These are phyloP conservation scores for Eutrema salsugineum DNA, from an alignment of 441 rosid genomes.

Conservation along the genomic window DNA sequence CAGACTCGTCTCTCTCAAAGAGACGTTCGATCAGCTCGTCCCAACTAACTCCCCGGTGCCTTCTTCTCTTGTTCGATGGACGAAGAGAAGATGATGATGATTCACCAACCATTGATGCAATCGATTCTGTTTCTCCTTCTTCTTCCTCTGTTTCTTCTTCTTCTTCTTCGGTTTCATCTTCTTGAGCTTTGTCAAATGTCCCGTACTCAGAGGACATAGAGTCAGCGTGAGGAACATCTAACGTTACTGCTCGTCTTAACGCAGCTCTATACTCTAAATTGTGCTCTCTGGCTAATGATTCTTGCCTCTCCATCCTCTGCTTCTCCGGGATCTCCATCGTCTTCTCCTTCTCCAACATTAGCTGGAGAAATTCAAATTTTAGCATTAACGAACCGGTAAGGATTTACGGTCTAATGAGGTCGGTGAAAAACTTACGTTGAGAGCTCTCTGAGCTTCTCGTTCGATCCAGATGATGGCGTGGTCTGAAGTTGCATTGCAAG, in stretches of 20 bases:
- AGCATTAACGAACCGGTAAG: neutral
- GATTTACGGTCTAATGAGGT: neutral
- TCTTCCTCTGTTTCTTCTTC: constrained; percentile 15
- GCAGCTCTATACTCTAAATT: constrained; percentile 79
- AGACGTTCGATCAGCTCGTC: constrained; percentile 70
- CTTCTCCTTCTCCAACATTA: constrained; percentile 72
- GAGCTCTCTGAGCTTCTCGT: constrained; percentile 77
- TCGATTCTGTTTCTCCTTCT: constrained; percentile 1
- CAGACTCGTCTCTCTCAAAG: constrained; percentile 68
- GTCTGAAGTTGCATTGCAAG: constrained; percentile 92
- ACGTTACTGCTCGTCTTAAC: constrained; percentile 70
- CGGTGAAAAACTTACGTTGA: constrained; percentile 46
- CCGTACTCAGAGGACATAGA: constrained; percentile 69
- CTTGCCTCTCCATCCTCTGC: constrained; percentile 89
- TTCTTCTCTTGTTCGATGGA: constrained; percentile 29
- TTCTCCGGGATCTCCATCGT: constrained; percentile 66
- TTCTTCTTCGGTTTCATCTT: constrained; percentile 31
- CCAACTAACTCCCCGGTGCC: constrained; percentile 54
- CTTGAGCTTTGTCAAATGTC: constrained; percentile 58
- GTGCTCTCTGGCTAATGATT: constrained; percentile 70
- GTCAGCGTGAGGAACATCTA: constrained; percentile 72
- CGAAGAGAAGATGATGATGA: constrained; percentile 32
- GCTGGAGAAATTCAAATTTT: constrained; percentile 30
- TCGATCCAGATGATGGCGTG: constrained; percentile 90
- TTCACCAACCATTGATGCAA: constrained; percentile 23